A percentile compares a stretch with the other conserved stretches of the same genome.
Evolutionary conservation across 805 yeast genomes (phyloP).

Genomic region (Yarrowia sp.): DNA sequence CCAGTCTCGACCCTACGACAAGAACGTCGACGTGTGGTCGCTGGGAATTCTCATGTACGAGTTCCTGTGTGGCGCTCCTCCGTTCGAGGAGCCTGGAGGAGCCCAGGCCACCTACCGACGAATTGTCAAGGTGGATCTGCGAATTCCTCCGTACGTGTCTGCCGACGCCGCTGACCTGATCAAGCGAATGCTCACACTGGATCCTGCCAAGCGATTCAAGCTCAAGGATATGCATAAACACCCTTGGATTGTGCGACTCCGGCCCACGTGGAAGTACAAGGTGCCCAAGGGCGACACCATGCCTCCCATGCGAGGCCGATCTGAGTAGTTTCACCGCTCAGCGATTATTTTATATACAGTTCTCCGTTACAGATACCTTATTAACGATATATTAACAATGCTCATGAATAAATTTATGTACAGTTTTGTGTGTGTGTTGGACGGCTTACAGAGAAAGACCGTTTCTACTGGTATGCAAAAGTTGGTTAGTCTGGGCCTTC

Average conservation of each 20-base stretch:
- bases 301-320: not conserved
- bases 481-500: constrained; percentile 68
- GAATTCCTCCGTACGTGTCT: constrained; percentile 68
- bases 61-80: constrained; percentile 83
- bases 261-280: constrained; percentile 52
- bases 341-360: not conserved
- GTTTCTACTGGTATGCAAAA: constrained; percentile 22
- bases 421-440: not conserved
- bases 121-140: constrained; percentile 72
- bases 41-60: constrained; percentile 85
- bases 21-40: constrained; percentile 87
- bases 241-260: constrained; percentile 78
- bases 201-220: constrained; percentile 63
- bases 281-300: not conserved
- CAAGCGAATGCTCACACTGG: constrained; percentile 56
- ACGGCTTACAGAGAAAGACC: not conserved
- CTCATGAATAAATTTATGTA: constrained; percentile 18
- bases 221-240: constrained; percentile 64
- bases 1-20: constrained; percentile 74
- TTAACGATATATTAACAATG: constrained; percentile 16
- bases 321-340: no score
- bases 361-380: not conserved
- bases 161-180: constrained; percentile 78
- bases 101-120: constrained; percentile 70
- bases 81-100: constrained; percentile 80